Percentiles rank a stretch among this genome's conserved stretches.
These are phyloP conservation scores for Phytophthora melonis DNA, from an alignment of 352 stramenopile species.

Conservation along the genomic window DNA sequence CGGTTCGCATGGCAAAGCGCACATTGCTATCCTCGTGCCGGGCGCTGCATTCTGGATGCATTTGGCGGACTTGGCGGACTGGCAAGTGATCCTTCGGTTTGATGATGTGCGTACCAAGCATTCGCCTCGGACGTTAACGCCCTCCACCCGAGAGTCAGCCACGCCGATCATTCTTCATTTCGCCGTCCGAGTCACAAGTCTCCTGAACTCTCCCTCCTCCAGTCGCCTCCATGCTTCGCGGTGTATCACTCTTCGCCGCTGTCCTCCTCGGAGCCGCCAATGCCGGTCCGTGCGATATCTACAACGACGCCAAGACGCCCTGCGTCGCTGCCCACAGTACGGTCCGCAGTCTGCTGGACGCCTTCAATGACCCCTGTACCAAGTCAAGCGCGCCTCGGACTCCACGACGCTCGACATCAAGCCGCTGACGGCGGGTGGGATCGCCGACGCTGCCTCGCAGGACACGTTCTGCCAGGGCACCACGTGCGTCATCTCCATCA, in stretches of 20 bases:
- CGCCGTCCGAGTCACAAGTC: background rate
- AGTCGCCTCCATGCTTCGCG: constrained; percentile 23
- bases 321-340: constrained; percentile 38
- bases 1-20: constrained; percentile 23
- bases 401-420: constrained; percentile 22
- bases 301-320: constrained; percentile 24
- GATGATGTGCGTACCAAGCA: background rate
- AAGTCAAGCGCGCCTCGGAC: constrained; percentile 31
- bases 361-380: constrained; percentile 28
- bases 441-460: constrained; percentile 22
- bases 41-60: background rate
- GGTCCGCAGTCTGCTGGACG: constrained; percentile 23
- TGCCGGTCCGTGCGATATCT: constrained; percentile 37
- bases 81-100: background rate
- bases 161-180: constrained; percentile 22
- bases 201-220: background rate
- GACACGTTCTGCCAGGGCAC: constrained; percentile 31
- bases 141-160: background rate
- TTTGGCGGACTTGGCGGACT: background rate
- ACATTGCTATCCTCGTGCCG: constrained; percentile 4
- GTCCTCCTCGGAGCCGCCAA: constrained; percentile 13
- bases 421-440: constrained; percentile 15
- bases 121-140: background rate
- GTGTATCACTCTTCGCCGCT: constrained; percentile 23
- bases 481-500: constrained; percentile 29